A percentile compares a stretch with the other conserved stretches of the same genome.
Conservation (phyloP, 2,329 filamentous ascomycete genomes). For the Nemania diffusa region DNA sequence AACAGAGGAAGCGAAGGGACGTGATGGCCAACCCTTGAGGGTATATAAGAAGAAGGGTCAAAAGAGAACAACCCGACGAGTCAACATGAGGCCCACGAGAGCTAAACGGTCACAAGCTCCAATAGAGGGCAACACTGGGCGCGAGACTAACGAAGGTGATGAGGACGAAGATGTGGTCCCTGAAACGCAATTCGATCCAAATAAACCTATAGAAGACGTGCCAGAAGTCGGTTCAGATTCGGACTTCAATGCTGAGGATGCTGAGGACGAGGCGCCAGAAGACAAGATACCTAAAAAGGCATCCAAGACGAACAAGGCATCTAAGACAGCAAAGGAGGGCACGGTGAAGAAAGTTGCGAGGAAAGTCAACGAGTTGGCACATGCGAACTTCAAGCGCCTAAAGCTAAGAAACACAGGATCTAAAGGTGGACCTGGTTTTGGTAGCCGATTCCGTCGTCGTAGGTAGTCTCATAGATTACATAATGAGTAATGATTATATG, state of each 20-base stretch:
- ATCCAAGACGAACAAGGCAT: slow-evolving; percentile 44
- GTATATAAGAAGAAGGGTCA: slow-evolving; percentile 85
- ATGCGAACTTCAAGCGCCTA: slow-evolving; percentile 73
- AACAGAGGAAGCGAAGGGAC: slow-evolving; percentile 61
- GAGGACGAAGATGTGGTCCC: slow-evolving; percentile 54
- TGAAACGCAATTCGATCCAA: slow-evolving; percentile 52
- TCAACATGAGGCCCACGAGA: slow-evolving; percentile 69
- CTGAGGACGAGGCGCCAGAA: slow-evolving; percentile 40
- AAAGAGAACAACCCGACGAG: slow-evolving; percentile 78
- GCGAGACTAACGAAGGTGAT: slow-evolving; percentile 50
- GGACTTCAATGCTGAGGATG: slow-evolving; percentile 53
- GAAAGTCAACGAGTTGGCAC: slow-evolving; percentile 72
- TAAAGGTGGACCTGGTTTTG: slow-evolving; percentile 69
- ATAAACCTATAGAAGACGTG: slow-evolving; percentile 47
- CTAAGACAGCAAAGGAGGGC: slow-evolving; percentile 52
- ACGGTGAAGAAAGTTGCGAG: slow-evolving; percentile 62
- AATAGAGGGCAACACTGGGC: slow-evolving; percentile 48
- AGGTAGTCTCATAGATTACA: slow-evolving; percentile 42
- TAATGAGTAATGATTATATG: slow-evolving; percentile 30
- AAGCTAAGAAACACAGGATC: slow-evolving; percentile 71
- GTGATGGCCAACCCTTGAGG: slow-evolving; percentile 68
- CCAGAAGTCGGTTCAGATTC: slow-evolving; percentile 53
- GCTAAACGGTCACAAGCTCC: slow-evolving; percentile 58
- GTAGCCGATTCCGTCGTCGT: slow-evolving; percentile 68
- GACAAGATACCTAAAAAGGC: slow-evolving; percentile 56